Evolutionary conservation across 2,329 filamentous ascomycete species (phyloP).

Genomic region (Anisogramma anomala): DNA sequence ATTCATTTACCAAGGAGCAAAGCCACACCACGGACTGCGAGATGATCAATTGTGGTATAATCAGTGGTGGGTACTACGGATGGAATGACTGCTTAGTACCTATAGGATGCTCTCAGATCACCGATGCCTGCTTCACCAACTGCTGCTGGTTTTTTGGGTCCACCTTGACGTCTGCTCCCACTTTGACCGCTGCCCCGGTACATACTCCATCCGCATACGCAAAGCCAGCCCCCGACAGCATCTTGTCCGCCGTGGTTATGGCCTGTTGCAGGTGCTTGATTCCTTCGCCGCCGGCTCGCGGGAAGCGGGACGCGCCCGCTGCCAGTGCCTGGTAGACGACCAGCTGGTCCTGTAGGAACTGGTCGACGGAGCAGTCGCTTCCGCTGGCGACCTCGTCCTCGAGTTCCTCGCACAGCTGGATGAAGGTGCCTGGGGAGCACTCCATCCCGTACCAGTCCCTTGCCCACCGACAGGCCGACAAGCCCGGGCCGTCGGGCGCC

Average conservation of each 20-base stretch:
- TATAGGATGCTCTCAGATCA: too few relatives aligned
- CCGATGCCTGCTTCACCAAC: neutral
- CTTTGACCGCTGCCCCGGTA: conserved; percentile 3
- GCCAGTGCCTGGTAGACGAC: conserved; percentile 49
- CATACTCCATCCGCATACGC: conserved; percentile 5
- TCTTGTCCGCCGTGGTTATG: neutral
- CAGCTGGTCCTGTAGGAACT: conserved; percentile 50
- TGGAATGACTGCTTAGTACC: too few relatives aligned
- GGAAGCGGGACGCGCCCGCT: conserved; percentile 39
- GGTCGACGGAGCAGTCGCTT: conserved; percentile 38
- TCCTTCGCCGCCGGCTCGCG: conserved; percentile 12
- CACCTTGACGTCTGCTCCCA: neutral
- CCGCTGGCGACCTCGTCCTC: conserved; percentile 27
- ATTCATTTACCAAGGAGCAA: too few relatives aligned
- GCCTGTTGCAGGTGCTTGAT: conserved; percentile 4
- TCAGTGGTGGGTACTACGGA: too few relatives aligned
- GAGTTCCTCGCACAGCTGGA: conserved; percentile 36
- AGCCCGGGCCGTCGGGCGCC: too few relatives aligned
- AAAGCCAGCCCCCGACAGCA: conserved; percentile 4
- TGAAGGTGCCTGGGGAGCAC: too few relatives aligned
- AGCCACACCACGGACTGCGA: too few relatives aligned
- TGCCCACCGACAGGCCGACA: conserved; percentile 40
- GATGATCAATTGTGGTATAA: too few relatives aligned
- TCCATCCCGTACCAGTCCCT: conserved; percentile 35
- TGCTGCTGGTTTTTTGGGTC: neutral